A percentile compares a stretch with the other conserved stretches of the same genome.
These are phyloP conservation scores for Setomelanomma holmii DNA, from an alignment of 2,329 filamentous ascomycete genomes.

Conservation along the genomic window DNA sequence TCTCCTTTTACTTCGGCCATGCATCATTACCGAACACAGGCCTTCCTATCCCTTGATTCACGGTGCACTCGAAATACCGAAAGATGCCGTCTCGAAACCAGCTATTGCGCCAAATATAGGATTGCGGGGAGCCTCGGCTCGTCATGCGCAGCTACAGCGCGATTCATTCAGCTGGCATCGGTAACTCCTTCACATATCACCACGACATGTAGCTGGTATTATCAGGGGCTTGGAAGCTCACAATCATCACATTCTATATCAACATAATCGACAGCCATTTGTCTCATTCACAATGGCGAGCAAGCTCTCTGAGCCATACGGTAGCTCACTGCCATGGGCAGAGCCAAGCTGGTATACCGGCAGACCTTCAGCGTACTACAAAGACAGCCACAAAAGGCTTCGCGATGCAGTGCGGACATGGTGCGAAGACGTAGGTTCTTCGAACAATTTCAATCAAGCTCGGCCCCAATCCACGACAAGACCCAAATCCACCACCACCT, in stretches of 20 bases:
- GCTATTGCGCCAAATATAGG: not conserved
- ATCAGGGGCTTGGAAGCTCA: not conserved
- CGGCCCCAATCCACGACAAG: not conserved
- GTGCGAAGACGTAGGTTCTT: constrained; percentile 34
- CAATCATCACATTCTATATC: too few species aligned
- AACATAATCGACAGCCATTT: too few species aligned
- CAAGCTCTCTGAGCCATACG: constrained; percentile 24
- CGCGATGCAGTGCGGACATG: constrained; percentile 38
- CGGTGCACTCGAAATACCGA: constrained; percentile 1
- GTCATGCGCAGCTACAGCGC: not conserved
- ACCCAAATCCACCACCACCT: not conserved
- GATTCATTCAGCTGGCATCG: not conserved
- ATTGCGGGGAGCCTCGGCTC: constrained; percentile 7
- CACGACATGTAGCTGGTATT: constrained; percentile 1
- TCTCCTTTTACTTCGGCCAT: too few species aligned
- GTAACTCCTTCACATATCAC: not conserved
- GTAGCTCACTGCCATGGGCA: constrained; percentile 40
- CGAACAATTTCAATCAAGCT: too few species aligned
- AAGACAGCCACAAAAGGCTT: constrained; percentile 36
- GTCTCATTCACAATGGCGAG: constrained; percentile 16
- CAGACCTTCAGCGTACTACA: constrained; percentile 42
- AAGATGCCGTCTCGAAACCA: not conserved
- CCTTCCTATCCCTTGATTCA: not conserved
- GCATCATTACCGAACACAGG: not conserved
- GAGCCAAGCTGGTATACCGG: constrained; percentile 43